Evolutionary conservation across 2,329 filamentous ascomycete species (phyloP).

Genomic region (Pyrenochaeta sp.): DNA sequence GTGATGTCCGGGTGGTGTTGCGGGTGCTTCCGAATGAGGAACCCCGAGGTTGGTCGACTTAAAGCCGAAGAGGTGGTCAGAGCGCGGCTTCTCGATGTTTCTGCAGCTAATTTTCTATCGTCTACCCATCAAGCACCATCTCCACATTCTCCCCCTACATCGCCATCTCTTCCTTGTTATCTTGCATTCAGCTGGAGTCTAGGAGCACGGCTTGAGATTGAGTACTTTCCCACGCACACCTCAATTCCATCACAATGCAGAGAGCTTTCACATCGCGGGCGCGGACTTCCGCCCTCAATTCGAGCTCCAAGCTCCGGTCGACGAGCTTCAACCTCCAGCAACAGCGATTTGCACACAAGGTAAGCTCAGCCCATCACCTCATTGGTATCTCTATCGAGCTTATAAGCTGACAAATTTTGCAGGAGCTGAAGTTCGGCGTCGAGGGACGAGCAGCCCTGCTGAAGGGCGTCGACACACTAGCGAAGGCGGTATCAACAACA

Average conservation of each 20-base stretch:
- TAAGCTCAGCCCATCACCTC: constrained; percentile 54
- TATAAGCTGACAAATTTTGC: constrained; percentile 10
- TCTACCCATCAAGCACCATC: constrained; percentile 8
- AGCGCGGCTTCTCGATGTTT: constrained; percentile 22
- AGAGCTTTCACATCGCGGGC: constrained; percentile 85
- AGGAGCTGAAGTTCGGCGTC: constrained; percentile 99
- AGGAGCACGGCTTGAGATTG: constrained; percentile 44
- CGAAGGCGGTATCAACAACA: constrained; percentile 94
- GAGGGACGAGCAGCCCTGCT: constrained; percentile 90
- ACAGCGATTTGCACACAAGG: constrained; percentile 97
- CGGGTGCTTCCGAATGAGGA: too few species aligned
- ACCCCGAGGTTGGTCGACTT: background rate
- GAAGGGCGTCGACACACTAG: constrained; percentile 94
- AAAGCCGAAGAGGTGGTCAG: constrained; percentile 19
- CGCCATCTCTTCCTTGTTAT: constrained; percentile 39
- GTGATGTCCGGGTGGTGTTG: background rate
- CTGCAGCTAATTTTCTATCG: constrained; percentile 5
- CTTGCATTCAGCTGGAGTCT: constrained; percentile 49
- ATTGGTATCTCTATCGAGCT: background rate
- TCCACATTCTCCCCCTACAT: constrained; percentile 32
- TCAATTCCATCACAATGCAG: constrained; percentile 76
- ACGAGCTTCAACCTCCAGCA: constrained; percentile 78
- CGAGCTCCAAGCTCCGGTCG: constrained; percentile 60
- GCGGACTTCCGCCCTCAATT: constrained; percentile 80
- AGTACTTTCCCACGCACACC: constrained; percentile 25